Evolutionary conservation across 164 flowering plant species (phyloP), one percentile per base, ranked within the genome.

Genomic region (Piper longum): DNA sequence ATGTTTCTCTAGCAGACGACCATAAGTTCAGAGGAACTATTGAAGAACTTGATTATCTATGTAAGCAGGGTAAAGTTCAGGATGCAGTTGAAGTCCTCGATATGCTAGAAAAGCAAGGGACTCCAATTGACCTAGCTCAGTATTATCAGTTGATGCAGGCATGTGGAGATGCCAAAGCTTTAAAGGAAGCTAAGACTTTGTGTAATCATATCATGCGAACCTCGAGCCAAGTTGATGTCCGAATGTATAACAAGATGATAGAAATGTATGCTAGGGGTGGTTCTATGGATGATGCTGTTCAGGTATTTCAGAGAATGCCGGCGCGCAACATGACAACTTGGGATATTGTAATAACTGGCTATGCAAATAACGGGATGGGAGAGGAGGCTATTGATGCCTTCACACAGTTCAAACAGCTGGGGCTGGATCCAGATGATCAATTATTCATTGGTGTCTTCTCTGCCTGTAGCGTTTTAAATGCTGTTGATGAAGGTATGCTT

Each of bases 351-450:
- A 86, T 90, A 62, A 60, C 72, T 13, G 75, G 89, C 69, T 73
- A 80, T 45, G 82, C 85, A 14, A 75, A 76, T 68, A 85, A 88
- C 70, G 89, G 79, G 51, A 77, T 70, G 54, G 91, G 85, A 64
- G 91, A 91, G 71, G 89, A 83, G 17, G 88, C 91, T 8, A 73
- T 88, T 62, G 84, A 82, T 73, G 13, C 86, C 67, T 90, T 86
- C 64, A 72, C 70, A 16, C 68, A 63, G 63, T 85, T 88, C 68
- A 85, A 85, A 64, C 61, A 75, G 67, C 64, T 70, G 48, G 93
- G 91, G n/a, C 57, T 81, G 64, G 80, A 64, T 2, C 62, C 63
- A 57, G 70, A 62, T 64, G 77, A 76, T 14, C 58, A 61, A 4
- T 77, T 80, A 44, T 77, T 76, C 59, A 18, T 44, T 5, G 75